phyloP scores from a whole-genome alignment of 1,284 basidiomycete genomes.

The Tylopilus orsonianus region DNA sequence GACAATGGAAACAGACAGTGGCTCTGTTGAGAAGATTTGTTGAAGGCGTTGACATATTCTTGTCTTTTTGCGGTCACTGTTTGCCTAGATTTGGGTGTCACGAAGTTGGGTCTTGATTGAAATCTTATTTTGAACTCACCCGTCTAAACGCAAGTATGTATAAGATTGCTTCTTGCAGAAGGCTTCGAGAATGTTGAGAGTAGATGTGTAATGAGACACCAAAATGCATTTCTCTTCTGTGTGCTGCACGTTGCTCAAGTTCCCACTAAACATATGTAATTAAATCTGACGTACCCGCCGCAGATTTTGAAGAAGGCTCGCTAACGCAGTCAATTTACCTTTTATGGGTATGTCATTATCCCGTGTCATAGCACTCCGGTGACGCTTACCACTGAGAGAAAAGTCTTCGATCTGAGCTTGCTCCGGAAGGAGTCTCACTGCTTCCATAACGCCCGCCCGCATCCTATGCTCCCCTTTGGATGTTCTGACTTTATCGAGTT shows the following conservation, averaged over 20 bases:
- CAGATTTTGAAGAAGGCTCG: slow-evolving; percentile 69
- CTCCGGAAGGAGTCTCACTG: slow-evolving; percentile 66
- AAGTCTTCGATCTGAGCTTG: slow-evolving; percentile 66
- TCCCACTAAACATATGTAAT: slow-evolving; percentile 1
- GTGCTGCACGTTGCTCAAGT: slow-evolving; percentile 37
- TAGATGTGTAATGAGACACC: slow-evolving; percentile 88
- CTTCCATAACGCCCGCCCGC: slow-evolving; percentile 58
- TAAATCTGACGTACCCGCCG: slow-evolving; percentile 45
- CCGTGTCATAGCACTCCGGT: not conserved
- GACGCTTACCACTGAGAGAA: slow-evolving; percentile 65
- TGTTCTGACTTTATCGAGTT: slow-evolving; percentile 38
- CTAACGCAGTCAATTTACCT: slow-evolving; percentile 84
- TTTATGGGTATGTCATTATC: slow-evolving; percentile 4
- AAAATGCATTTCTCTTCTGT: slow-evolving; percentile 94
- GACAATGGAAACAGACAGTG: slow-evolving; percentile 53
- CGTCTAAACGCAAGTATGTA: slow-evolving; percentile 85
- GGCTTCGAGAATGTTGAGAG: slow-evolving; percentile 88
- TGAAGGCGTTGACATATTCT: slow-evolving; percentile 81
- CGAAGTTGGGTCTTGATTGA: not conserved
- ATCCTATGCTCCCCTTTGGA: slow-evolving; percentile 40
- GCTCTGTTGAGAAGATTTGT: slow-evolving; percentile 66
- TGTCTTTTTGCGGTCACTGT: slow-evolving; percentile 82
- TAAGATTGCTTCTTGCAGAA: slow-evolving; percentile 80
- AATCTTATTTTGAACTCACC: slow-evolving; percentile 44
- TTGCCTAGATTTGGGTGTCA: slow-evolving; percentile 46